phyloP scores from a whole-genome alignment of 805 yeast genomes.

The Barnettozyma sucrosica region DNA sequence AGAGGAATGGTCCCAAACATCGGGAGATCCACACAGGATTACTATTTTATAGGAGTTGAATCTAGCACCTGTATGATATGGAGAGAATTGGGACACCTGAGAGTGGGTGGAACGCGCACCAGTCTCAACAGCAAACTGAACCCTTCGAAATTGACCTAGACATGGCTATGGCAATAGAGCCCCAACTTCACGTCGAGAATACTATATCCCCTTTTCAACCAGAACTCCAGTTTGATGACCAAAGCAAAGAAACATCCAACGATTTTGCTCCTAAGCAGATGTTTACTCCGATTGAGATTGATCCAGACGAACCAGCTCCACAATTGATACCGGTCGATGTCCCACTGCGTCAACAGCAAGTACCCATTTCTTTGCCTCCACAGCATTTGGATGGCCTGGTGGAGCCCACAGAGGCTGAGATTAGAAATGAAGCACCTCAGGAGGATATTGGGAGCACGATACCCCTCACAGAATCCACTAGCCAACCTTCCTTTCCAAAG shows the following conservation, averaged over 20 bases:
- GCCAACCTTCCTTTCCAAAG: constrained; percentile 1
- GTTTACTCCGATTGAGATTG: constrained; percentile 15
- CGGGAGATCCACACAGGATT: background rate
- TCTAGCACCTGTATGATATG: background rate
- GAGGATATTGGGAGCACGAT: background rate
- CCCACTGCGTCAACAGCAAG: background rate
- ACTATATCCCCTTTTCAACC: background rate
- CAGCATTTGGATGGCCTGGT: background rate
- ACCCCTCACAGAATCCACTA: background rate
- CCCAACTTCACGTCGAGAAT: background rate
- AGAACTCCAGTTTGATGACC: background rate
- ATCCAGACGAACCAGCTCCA: constrained; percentile 12
- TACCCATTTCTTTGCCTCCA: background rate
- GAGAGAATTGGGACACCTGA: background rate
- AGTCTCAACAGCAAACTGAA: background rate
- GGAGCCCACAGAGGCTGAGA: background rate
- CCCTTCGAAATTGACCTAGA: constrained; percentile 20
- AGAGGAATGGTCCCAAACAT: background rate
- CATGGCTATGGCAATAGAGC: constrained; percentile 14
- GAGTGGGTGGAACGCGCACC: background rate
- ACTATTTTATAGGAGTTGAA: background rate
- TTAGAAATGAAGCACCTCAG: background rate
- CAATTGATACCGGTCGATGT: background rate
- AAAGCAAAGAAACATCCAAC: background rate
- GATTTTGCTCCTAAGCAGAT: background rate